Evolutionary conservation across 2,329 filamentous ascomycete genomes (phyloP).

Genomic region (Orbilia quercus): DNA sequence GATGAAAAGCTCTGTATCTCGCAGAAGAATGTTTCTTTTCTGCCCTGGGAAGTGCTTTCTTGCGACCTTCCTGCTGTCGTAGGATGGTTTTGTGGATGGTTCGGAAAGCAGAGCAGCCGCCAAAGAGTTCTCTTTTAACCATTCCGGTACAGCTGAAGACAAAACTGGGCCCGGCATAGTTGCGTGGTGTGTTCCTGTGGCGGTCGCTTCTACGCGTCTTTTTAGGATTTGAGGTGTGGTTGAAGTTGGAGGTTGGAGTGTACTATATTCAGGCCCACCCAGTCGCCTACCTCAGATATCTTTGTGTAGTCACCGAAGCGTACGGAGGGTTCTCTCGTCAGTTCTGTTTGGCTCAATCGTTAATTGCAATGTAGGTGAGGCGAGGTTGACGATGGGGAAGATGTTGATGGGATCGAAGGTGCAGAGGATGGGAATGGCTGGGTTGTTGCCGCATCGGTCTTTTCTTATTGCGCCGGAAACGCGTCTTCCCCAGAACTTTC

Average conservation of each 20-base stretch:
- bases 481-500: conserved; percentile 54
- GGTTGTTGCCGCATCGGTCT: conserved; percentile 45
- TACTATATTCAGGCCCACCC: background rate
- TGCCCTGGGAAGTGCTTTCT: conserved; percentile 65
- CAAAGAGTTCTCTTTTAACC: conserved; percentile 36
- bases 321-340: background rate
- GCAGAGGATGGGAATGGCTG: conserved; percentile 30
- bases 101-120: conserved; percentile 28
- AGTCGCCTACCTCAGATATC: background rate
- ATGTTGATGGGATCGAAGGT: conserved; percentile 20
- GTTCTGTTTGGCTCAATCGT: conserved; percentile 16
- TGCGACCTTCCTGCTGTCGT: conserved; percentile 41
- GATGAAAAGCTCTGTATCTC: conserved; percentile 88
- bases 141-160: conserved; percentile 41
- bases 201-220: conserved; percentile 32
- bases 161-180: conserved; percentile 48
- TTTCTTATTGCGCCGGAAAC: conserved; percentile 38
- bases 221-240: conserved; percentile 10
- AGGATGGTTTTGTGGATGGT: conserved; percentile 17
- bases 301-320: background rate
- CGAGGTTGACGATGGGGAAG: conserved; percentile 20
- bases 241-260: background rate
- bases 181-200: background rate
- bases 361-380: conserved; percentile 18
- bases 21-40: conserved; percentile 77